These are phyloP conservation scores for Camellia granthamiana DNA, from an alignment of 148 eudicot species.

Conservation along the genomic window DNA sequence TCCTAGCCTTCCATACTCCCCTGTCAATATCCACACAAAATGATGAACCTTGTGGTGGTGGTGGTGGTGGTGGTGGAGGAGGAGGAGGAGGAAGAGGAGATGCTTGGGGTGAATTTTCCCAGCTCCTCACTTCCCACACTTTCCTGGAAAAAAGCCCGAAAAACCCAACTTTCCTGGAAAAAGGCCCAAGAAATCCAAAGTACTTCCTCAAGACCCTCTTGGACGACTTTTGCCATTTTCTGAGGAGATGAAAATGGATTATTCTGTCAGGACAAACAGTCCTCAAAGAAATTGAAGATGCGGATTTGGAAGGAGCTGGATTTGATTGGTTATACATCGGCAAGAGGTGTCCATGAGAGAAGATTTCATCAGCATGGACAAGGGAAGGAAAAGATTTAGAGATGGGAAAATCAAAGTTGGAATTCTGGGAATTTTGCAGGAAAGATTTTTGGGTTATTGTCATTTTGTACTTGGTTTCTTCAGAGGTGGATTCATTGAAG, in stretches of 20 bases:
- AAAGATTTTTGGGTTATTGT: background rate
- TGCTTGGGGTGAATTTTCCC: too few relatives aligned
- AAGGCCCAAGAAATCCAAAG: conserved; percentile 35
- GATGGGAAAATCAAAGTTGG: conserved; percentile 43
- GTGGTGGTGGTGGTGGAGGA: too few relatives aligned
- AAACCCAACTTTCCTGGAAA: conserved; percentile 1
- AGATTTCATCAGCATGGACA: conserved; percentile 63
- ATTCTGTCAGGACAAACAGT: background rate
- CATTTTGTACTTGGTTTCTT: background rate
- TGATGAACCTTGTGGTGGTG: too few relatives aligned
- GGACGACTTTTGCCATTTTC: conserved; percentile 39
- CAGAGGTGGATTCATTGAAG: background rate
- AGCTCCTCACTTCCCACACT: conserved; percentile 27
- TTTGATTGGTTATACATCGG: conserved; percentile 26
- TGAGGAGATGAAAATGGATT: conserved; percentile 5
- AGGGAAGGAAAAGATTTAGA: conserved; percentile 15
- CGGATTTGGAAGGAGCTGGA: background rate
- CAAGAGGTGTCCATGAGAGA: conserved; percentile 56
- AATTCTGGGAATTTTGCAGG: conserved; percentile 19
- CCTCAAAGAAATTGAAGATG: conserved; percentile 10
- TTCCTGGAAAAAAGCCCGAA: conserved; percentile 21
- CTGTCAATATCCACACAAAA: conserved; percentile 15
- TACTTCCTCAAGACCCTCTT: conserved; percentile 36
- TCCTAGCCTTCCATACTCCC: conserved; percentile 32
- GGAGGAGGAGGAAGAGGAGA: too few relatives aligned